Evolutionary conservation across 2,329 filamentous ascomycete species (phyloP).

Genomic region (Arthroderma sp.): DNA sequence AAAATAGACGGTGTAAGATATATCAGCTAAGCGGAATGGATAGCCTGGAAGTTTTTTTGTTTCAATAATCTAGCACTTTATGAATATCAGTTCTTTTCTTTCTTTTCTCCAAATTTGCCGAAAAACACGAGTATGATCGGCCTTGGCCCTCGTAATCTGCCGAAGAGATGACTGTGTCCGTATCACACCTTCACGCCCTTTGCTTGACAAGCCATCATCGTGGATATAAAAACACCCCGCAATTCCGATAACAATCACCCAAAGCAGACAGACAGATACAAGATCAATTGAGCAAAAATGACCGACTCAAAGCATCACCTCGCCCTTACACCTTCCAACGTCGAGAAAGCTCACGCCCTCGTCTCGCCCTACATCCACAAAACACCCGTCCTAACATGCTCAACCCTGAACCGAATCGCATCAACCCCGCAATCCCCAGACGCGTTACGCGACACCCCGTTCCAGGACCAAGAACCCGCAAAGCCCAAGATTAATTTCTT

Average conservation of each 20-base stretch:
- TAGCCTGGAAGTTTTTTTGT: background rate
- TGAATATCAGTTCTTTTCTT: no score
- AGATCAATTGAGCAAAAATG: constrained; percentile 21
- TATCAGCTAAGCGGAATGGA: background rate
- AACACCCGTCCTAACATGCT: constrained; percentile 72
- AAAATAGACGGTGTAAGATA: constrained; percentile 40
- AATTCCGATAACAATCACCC: background rate
- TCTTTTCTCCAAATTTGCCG: no score
- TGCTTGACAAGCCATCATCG: no score
- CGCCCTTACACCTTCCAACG: constrained; percentile 59
- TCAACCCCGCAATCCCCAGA: constrained; percentile 51
- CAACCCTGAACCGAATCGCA: constrained; percentile 59
- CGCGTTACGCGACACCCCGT: constrained; percentile 44
- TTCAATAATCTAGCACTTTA: background rate
- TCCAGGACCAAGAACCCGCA: constrained; percentile 45
- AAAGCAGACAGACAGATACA: background rate
- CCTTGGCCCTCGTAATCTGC: no score
- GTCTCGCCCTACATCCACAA: constrained; percentile 66
- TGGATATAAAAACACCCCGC: background rate
- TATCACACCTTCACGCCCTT: no score
- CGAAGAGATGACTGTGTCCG: no score
- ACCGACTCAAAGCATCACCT: constrained; percentile 34
- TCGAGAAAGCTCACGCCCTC: constrained; percentile 56
- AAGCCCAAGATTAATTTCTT: constrained; percentile 59
- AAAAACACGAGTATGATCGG: no score